Evolutionary conservation across 805 yeast species (phyloP).

Genomic region (Ogataea dorogensis): DNA sequence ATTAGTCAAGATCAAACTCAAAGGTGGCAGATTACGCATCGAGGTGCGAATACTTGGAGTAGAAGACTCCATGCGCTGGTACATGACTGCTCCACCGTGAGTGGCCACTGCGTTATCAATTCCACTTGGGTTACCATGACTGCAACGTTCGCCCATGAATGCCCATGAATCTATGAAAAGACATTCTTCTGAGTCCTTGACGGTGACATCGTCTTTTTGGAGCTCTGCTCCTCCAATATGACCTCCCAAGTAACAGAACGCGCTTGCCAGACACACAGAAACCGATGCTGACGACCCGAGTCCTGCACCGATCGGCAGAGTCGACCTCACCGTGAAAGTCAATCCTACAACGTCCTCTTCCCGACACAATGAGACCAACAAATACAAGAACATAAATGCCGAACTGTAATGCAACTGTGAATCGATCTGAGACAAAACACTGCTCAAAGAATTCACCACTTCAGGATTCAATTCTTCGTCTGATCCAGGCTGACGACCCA

Average conservation of each 20-base stretch:
- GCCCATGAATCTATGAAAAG: constrained; percentile 83
- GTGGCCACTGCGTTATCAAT: constrained; percentile 96
- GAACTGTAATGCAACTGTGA: constrained; percentile 69
- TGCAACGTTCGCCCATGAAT: constrained; percentile 89
- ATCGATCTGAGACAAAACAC: constrained; percentile 43
- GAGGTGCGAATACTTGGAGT: constrained; percentile 63
- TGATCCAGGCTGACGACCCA: constrained; percentile 31
- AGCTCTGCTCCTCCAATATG: constrained; percentile 44
- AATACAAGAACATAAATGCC: constrained; percentile 78
- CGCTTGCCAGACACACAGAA: constrained; percentile 79
- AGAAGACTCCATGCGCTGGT: constrained; percentile 60
- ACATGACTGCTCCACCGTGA: constrained; percentile 92
- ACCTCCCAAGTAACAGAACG: constrained; percentile 61
- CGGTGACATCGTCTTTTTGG: constrained; percentile 35
- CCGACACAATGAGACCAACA: constrained; percentile 59
- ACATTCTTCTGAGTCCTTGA: constrained; percentile 41
- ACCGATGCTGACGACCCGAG: constrained; percentile 92
- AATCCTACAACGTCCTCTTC: constrained; percentile 45
- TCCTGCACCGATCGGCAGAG: constrained; percentile 95
- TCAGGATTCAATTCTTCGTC: constrained; percentile 61
- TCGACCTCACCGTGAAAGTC: constrained; percentile 69
- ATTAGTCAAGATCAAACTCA: constrained; percentile 75
- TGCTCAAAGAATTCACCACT: constrained; percentile 48
- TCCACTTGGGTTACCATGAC: constrained; percentile 96
- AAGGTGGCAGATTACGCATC: constrained; percentile 70